Evolutionary conservation across 306 rosid genomes (phyloP), one percentile per base, ranked within the genome.

Genomic region (Vicia faba): DNA sequence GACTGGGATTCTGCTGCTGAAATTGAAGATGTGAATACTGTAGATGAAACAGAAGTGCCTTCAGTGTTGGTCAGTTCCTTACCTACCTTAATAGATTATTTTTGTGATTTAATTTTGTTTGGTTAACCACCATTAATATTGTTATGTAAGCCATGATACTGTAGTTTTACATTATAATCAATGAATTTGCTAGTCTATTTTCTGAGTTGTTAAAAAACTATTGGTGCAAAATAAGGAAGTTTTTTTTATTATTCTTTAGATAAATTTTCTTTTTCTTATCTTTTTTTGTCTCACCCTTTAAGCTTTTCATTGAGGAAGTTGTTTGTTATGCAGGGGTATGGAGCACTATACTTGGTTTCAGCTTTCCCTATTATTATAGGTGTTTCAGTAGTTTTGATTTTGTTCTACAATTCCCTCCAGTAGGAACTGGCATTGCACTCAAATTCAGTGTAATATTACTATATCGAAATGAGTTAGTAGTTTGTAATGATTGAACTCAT

Each of bases 1-100:
- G 99, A 93, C 71, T 93, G 99, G 99, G 97, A 93, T 84, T 73
- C 96, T 55, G 99, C 96, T 18, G 97, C 99, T 56, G 97, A 93
- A 74, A 75, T 90, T 65, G 95, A 86, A 38, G 97, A 86, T 46
- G 41, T 69, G 19, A 77, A 73, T 64, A 75, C 1, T 16, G 82
- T 67, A 9, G 83, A 84, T 57, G 92, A 88, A n/a, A 13, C 78
- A 1, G 92, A 90, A 67, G 97, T 93, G 49, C 96, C 99, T 38
- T n/a, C 96, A 0, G 86, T 31, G 3, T 68, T 93, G 97, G 99
- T 93, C 70, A 75, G 97, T 83, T 76, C 72, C 79, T 74, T 70
- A 71, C 61, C 55, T 70, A 35, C 57, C 66, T 35, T 54, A 1
- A 5, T 9, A 73, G 13, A 71, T 65, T 56, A 54, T 62, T 68